Percentiles rank a stretch among this genome's conserved stretches.
Evolutionary conservation across 768 basidiomycete species (phyloP).

Genomic region (Xerocomus brunneocitrinus): DNA sequence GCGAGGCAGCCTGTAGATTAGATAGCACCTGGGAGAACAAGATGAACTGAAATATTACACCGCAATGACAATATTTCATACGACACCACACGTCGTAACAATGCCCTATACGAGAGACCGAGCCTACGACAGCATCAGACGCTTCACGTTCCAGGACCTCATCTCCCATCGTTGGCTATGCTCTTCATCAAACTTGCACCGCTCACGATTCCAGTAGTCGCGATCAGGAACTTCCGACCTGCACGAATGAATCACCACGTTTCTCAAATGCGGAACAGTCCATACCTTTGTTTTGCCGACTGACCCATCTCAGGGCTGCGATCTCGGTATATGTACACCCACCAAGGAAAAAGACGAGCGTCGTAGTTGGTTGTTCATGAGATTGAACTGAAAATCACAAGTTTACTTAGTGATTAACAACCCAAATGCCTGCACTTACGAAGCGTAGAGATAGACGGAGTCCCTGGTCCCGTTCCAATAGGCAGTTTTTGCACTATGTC

Average conservation of each 20-base stretch:
- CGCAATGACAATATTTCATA: conserved; percentile 10
- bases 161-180: conserved; percentile 44
- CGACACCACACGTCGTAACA: conserved; percentile 8
- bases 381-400: conserved; percentile 36
- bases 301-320: conserved; percentile 89
- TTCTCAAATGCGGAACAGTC: conserved; percentile 2
- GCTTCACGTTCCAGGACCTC: conserved; percentile 34
- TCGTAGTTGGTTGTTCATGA: conserved; percentile 67
- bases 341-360: conserved; percentile 93
- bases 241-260: conserved; percentile 13
- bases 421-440: conserved; percentile 28
- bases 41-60: conserved; percentile 14
- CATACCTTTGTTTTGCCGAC: conserved; percentile 75
- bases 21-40: conserved; percentile 5
- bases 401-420: not conserved
- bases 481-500: conserved; percentile 59
- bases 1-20: conserved; percentile 9
- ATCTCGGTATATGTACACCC: conserved; percentile 98
- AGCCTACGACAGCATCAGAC: conserved; percentile 26
- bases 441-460: conserved; percentile 28
- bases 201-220: conserved; percentile 87
- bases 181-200: conserved; percentile 70
- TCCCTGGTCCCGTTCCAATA: conserved; percentile 25
- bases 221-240: conserved; percentile 87
- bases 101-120: not conserved